Base-by-base conservation (phyloP, 371 early-diverging fungal genomes). In the Chytridium lagenaria region DNA sequence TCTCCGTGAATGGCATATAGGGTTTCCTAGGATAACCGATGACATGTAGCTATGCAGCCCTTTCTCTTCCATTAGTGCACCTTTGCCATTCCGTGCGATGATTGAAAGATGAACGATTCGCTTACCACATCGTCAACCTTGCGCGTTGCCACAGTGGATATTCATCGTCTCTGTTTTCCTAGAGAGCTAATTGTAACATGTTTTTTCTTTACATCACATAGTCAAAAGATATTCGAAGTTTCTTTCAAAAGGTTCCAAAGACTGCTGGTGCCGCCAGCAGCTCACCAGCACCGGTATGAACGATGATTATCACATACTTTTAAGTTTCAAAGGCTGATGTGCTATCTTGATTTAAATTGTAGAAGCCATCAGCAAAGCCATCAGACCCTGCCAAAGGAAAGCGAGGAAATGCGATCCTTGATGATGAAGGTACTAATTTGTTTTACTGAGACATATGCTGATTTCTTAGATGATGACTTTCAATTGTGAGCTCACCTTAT, bases 201-300 rank as follows among this genome's bases (percentile, higher is more conserved):
- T n/a, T n/a, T n/a, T n/a, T n/a, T n/a, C n/a, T n/a, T n/a, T n/a
- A n/a, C n/a, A n/a, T n/a, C 44, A 44, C 44, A 44, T 44, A 44
- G 44, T 44, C 44, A 44, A 44, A 44, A 52, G 55, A 52, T 26
- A 52, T 52, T 26, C 12, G 55, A 26, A 52, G 55, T 23, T 52
- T n/a, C 26, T 52, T 52, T 26, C 55, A 52, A 52, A 52, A 52
- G 26, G 55, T 26, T 10, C 55, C 55, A 12, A 52, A 52, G 55
- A 52, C n/a, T n/a, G n/a, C n/a, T n/a, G n/a, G n/a, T n/a, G n/a
- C n/a, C 44, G 44, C 44, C 7, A 44, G 44, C 12, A 44, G 44
- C 44, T 19, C 44, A 44, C 19, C 44, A 7, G 19, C 44, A 44
- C 44, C 44, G 19, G 44, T 44, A 44, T 12, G 44, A 19, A 19